These are phyloP conservation scores for Rutstroemia sydowiana DNA, from an alignment of 2,329 filamentous ascomycete species.

Conservation along the genomic window DNA sequence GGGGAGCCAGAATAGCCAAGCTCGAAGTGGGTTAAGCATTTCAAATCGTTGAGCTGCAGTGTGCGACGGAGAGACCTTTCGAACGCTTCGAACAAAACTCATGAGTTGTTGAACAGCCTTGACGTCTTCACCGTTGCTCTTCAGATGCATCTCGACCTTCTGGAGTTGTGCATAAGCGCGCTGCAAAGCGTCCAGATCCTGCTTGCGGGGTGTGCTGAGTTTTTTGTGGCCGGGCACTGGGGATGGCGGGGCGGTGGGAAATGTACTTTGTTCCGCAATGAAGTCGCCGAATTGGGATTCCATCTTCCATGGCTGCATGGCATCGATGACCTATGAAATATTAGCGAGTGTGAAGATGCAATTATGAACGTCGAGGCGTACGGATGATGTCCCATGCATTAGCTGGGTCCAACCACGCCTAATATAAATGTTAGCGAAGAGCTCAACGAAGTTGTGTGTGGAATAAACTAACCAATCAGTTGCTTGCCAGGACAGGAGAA, in stretches of 20 bases:
- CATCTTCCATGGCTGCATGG: conserved; percentile 87
- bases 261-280: conserved; percentile 71
- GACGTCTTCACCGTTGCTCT: conserved; percentile 61
- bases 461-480: conserved; percentile 73
- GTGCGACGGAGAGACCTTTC: conserved; percentile 61
- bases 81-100: conserved; percentile 64
- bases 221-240: conserved; percentile 51
- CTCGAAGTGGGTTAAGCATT: conserved; percentile 77
- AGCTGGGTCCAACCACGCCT: conserved; percentile 91
- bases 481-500: conserved; percentile 91
- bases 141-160: conserved; percentile 60
- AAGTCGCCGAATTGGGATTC: conserved; percentile 81
- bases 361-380: conserved; percentile 39
- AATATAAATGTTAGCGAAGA: conserved; percentile 16
- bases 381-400: conserved; percentile 84
- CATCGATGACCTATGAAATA: conserved; percentile 63
- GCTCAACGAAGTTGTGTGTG: conserved; percentile 17
- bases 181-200: conserved; percentile 63
- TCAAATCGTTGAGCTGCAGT: conserved; percentile 81
- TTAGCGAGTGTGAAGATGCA: conserved; percentile 24
- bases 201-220: conserved; percentile 56
- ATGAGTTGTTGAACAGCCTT: conserved; percentile 63
- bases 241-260: conserved; percentile 58
- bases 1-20: conserved; percentile 95
- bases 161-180: conserved; percentile 59